phyloP scores from a whole-genome alignment of 2,329 filamentous ascomycete species.

The Nannizziopsis arthrosporioides region DNA sequence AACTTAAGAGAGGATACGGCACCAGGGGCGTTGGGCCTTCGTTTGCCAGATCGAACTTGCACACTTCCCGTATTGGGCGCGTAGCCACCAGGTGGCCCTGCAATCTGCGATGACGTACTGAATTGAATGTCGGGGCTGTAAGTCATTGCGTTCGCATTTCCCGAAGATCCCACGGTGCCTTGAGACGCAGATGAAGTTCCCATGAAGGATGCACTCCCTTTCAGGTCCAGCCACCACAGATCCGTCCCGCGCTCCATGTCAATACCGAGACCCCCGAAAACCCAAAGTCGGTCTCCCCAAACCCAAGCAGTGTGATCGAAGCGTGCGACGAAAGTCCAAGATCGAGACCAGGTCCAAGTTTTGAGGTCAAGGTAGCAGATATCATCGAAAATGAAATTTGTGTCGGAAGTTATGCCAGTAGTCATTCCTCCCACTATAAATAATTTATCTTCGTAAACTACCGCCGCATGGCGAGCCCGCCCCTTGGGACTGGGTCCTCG shows the following conservation, averaged over 20 bases:
- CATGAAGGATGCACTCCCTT: constrained; percentile 76
- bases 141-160: constrained; percentile 25
- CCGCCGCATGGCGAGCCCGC: constrained; percentile 81
- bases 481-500: constrained; percentile 77
- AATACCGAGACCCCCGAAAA: constrained; percentile 86
- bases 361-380: constrained; percentile 94
- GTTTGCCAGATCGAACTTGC: constrained; percentile 44
- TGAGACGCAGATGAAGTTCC: constrained; percentile 53
- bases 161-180: constrained; percentile 38
- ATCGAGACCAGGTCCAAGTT: constrained; percentile 93
- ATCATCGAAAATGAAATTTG: constrained; percentile 85
- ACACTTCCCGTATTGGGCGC: constrained; percentile 59
- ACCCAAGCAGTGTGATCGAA: constrained; percentile 95
- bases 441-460: constrained; percentile 90
- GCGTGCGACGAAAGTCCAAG: constrained; percentile 87
- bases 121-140: constrained; percentile 28
- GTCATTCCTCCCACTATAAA: constrained; percentile 95
- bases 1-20: constrained; percentile 85
- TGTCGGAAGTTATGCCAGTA: constrained; percentile 86
- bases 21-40: constrained; percentile 57
- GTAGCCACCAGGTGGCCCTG: constrained; percentile 43
- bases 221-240: constrained; percentile 93
- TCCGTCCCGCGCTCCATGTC: constrained; percentile 97
- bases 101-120: constrained; percentile 27
- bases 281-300: constrained; percentile 86